Conservation (phyloP, 2,329 filamentous ascomycete genomes). For the Aspergillus latus region DNA sequence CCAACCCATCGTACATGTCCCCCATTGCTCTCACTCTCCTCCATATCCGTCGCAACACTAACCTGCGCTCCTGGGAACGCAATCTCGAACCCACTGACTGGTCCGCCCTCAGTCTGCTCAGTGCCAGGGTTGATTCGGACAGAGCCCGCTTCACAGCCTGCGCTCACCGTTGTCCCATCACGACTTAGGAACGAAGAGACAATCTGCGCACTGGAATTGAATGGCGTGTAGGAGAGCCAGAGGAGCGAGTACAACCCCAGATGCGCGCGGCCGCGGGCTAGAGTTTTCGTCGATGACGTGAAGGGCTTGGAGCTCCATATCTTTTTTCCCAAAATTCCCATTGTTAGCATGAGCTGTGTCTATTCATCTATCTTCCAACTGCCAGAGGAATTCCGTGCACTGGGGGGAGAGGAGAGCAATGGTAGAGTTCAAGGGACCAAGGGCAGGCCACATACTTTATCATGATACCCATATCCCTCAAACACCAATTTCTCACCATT, state of each 20-base stretch:
- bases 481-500: slow-evolving; percentile 34
- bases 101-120: neutral
- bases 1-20: slow-evolving; percentile 28
- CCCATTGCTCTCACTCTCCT: slow-evolving; percentile 16
- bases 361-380: neutral
- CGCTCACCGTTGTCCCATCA: slow-evolving; percentile 29
- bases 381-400: too few species aligned
- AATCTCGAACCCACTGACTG: slow-evolving; percentile 19
- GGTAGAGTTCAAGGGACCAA: neutral
- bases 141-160: slow-evolving; percentile 24
- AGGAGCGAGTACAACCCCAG: slow-evolving; percentile 47
- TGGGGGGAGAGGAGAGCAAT: too few species aligned
- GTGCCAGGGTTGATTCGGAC: slow-evolving; percentile 17
- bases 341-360: neutral
- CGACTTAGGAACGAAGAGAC: slow-evolving; percentile 33
- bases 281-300: neutral
- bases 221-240: slow-evolving; percentile 43
- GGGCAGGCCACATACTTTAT: slow-evolving; percentile 36
- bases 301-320: slow-evolving; percentile 48
- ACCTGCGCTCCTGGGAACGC: slow-evolving; percentile 11
- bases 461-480: slow-evolving; percentile 46
- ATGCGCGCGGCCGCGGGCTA: slow-evolving; percentile 50
- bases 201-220: slow-evolving; percentile 11
- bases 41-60: slow-evolving; percentile 14
- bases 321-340: slow-evolving; percentile 21